Evolutionary conservation across 2,329 filamentous ascomycete genomes (phyloP).

Genomic region (Phyllosticta paracitricarpa): DNA sequence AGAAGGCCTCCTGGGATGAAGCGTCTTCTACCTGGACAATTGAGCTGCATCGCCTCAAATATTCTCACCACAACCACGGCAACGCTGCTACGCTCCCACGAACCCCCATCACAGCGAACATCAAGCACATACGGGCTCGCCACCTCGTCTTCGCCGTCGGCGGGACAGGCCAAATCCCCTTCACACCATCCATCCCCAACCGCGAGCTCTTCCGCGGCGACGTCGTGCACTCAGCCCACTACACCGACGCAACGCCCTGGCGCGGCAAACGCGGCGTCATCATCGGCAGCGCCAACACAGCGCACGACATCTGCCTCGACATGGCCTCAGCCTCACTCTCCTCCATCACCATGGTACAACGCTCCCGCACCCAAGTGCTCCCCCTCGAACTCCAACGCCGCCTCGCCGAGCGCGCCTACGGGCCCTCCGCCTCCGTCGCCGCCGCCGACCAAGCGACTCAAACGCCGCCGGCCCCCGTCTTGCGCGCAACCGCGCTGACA

Average conservation of each 20-base stretch:
- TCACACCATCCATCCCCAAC: slow-evolving; percentile 17
- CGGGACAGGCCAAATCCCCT: slow-evolving; percentile 16
- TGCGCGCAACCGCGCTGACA: slow-evolving; percentile 17
- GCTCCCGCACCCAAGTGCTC: slow-evolving; percentile 31
- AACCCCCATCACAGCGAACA: slow-evolving; percentile 20
- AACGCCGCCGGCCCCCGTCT: neutral
- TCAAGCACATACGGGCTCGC: slow-evolving; percentile 9
- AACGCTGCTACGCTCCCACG: slow-evolving; percentile 18
- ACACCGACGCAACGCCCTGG: slow-evolving; percentile 23
- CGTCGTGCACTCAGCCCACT: slow-evolving; percentile 26
- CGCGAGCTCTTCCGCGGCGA: slow-evolving; percentile 22
- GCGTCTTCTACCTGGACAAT: slow-evolving; percentile 29
- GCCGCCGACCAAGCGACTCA: slow-evolving; percentile 16
- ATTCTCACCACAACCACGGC: slow-evolving; percentile 14
- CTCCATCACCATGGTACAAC: slow-evolving; percentile 39
- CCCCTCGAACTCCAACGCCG: slow-evolving; percentile 15
- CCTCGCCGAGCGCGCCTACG: slow-evolving; percentile 9
- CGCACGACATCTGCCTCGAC: slow-evolving; percentile 40
- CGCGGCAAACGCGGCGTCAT: slow-evolving; percentile 36
- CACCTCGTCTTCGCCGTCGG: slow-evolving; percentile 28
- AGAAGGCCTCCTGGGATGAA: slow-evolving; percentile 30
- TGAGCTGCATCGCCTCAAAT: slow-evolving; percentile 17
- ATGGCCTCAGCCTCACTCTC: slow-evolving; percentile 33
- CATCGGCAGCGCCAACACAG: slow-evolving; percentile 40
- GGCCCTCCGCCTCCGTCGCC: slow-evolving; percentile 19